Percentiles rank a stretch among this genome's conserved stretches.
phyloP scores from a whole-genome alignment of 257 asterid genomes.

The Lycium ferocissimum region DNA sequence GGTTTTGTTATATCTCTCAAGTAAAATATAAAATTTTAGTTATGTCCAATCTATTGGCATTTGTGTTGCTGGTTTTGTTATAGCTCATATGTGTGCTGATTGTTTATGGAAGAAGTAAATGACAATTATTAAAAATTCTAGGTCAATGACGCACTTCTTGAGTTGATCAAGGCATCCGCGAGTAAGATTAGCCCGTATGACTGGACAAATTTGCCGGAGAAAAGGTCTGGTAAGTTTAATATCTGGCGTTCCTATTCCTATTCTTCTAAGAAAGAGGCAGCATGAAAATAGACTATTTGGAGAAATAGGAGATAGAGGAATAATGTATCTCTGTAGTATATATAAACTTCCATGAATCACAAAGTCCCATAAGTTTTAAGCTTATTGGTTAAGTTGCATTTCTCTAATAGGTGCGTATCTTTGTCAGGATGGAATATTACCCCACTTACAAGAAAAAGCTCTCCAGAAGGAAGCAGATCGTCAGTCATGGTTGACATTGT shows the following conservation, averaged over 20 bases:
- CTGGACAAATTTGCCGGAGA: conserved; percentile 85
- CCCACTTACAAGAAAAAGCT: conserved; percentile 47
- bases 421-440: conserved; percentile 55
- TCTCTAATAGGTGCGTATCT: background rate
- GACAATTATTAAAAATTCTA: conserved; percentile 40
- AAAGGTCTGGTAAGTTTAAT: conserved; percentile 66
- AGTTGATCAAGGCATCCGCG: conserved; percentile 75
- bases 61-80: background rate
- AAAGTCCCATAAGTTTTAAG: background rate
- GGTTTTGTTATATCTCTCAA: background rate
- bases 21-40: background rate
- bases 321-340: background rate
- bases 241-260: background rate
- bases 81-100: background rate
- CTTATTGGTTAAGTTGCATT: background rate
- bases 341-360: background rate
- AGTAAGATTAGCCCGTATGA: conserved; percentile 49
- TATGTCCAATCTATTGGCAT: conserved; percentile 1
- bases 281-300: conserved; percentile 24
- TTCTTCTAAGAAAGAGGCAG: background rate
- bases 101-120: conserved; percentile 16
- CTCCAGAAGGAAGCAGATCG: conserved; percentile 46
- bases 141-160: conserved; percentile 84
- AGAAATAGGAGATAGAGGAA: background rate
- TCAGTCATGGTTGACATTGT: conserved; percentile 49